phyloP scores from a whole-genome alignment of 1,284 basidiomycete species.

The Exobasidium cylindrosporum region DNA sequence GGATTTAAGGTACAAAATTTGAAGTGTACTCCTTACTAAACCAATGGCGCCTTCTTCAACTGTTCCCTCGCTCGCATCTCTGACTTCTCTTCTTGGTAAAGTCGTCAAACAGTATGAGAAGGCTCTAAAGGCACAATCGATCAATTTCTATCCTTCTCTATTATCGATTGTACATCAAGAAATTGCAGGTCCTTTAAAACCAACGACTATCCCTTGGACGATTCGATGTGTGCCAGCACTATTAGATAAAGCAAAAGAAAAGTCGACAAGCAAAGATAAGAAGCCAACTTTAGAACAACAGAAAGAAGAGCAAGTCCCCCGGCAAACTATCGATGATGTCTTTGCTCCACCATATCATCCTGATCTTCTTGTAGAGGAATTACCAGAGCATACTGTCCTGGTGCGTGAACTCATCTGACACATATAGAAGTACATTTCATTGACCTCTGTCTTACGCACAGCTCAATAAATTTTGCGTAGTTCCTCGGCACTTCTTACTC shows the following conservation, averaged over 20 bases:
- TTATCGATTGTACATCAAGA: not conserved
- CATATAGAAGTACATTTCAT: no score
- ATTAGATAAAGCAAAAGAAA: conserved; percentile 31
- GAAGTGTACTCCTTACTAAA: no score
- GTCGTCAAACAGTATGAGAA: not conserved
- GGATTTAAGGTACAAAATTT: no score
- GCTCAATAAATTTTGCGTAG: conserved; percentile 52
- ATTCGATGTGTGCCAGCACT: conserved; percentile 47
- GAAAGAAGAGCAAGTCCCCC: not conserved
- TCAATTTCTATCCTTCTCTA: conserved; percentile 4
- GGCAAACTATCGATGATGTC: conserved; percentile 42
- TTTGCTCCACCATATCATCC: conserved; percentile 54
- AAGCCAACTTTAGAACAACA: not conserved
- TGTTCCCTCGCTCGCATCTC: not conserved
- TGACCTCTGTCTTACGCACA: not conserved
- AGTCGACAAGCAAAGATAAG: not conserved
- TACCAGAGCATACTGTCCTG: conserved; percentile 37
- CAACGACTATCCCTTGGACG: conserved; percentile 30
- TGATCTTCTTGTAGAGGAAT: conserved; percentile 40
- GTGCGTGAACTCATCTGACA: conserved; percentile 12
- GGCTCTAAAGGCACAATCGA: not conserved
- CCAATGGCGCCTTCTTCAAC: not conserved
- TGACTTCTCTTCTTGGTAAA: not conserved
- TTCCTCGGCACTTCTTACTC: conserved; percentile 49
- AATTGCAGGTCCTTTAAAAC: not conserved